Evolutionary conservation across 805 yeast genomes (phyloP).

Genomic region (Saccharomycopsis javanensis): DNA sequence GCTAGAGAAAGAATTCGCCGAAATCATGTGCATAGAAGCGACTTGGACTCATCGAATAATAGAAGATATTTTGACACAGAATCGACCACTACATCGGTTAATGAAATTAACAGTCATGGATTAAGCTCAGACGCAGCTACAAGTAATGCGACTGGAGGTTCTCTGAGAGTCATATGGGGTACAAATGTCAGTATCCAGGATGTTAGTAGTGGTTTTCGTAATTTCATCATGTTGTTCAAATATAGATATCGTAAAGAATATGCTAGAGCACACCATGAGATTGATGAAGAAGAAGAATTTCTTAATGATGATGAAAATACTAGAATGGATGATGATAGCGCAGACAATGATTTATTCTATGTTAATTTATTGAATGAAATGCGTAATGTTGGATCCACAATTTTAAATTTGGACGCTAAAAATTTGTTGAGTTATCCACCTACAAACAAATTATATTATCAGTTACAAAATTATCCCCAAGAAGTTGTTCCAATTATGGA

Average conservation of each 20-base stretch:
- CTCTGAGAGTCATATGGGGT: slow-evolving; percentile 88
- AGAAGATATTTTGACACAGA: slow-evolving; percentile 40
- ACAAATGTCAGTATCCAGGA: slow-evolving; percentile 92
- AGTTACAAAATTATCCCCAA: slow-evolving; percentile 86
- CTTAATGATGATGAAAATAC: slow-evolving; percentile 27
- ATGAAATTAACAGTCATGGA: slow-evolving; percentile 10
- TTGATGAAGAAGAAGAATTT: slow-evolving; percentile 28
- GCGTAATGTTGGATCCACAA: slow-evolving; percentile 70
- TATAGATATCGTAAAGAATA: slow-evolving; percentile 54
- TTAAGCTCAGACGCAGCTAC: slow-evolving; percentile 23
- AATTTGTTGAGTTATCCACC: slow-evolving; percentile 68
- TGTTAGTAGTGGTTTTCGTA: slow-evolving; percentile 68
- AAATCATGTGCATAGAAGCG: slow-evolving; percentile 56
- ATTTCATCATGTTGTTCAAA: slow-evolving; percentile 77
- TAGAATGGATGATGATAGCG: slow-evolving; percentile 28
- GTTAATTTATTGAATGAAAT: slow-evolving; percentile 63
- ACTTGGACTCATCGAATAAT: slow-evolving; percentile 58
- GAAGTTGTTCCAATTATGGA: slow-evolving; percentile 98
- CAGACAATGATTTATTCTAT: slow-evolving; percentile 68
- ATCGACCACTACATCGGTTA: background rate
- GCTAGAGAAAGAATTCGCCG: slow-evolving; percentile 30
- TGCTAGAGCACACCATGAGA: slow-evolving; percentile 25
- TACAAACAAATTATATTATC: slow-evolving; percentile 73
- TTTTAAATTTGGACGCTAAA: slow-evolving; percentile 73
- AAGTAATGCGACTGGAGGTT: slow-evolving; percentile 52